Percentiles rank a stretch among this genome's conserved stretches.
These are phyloP conservation scores for Funneliformis mosseae DNA, from an alignment of 192 early-diverging fungal genomes.

Conservation along the genomic window DNA sequence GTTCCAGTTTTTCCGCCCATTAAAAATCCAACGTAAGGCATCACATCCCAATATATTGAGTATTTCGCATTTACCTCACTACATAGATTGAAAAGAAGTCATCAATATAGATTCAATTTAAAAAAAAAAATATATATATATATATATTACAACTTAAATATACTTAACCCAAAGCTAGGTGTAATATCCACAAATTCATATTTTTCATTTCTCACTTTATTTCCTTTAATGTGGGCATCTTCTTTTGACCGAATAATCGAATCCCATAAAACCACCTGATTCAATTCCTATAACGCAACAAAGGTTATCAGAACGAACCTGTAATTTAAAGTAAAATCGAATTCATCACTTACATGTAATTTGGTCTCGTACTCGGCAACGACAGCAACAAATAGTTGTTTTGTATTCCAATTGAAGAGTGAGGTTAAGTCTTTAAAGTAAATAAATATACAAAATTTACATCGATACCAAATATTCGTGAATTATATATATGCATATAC, in stretches of 20 bases:
- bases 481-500: not conserved
- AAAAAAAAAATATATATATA: conserved; percentile 26
- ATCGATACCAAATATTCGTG: not conserved
- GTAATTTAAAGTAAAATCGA: not conserved
- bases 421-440: conserved; percentile 67
- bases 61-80: conserved; percentile 70
- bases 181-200: conserved; percentile 73
- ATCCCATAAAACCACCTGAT: conserved; percentile 86
- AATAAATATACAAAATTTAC: not conserved
- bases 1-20: conserved; percentile 43
- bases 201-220: conserved; percentile 56
- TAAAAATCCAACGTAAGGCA: conserved; percentile 77
- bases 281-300: conserved; percentile 49
- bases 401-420: conserved; percentile 90
- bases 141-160: not conserved
- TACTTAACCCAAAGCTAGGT: conserved; percentile 65
- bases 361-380: conserved; percentile 76
- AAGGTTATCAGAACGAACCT: not conserved
- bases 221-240: conserved; percentile 60
- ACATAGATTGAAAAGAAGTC: not conserved
- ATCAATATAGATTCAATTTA: not conserved
- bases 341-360: conserved; percentile 55
- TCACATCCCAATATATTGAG: conserved; percentile 80
- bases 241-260: conserved; percentile 72
- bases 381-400: conserved; percentile 80